Conservation (phyloP, 2,329 filamentous ascomycete genomes). For the Elsinoe batatas region DNA sequence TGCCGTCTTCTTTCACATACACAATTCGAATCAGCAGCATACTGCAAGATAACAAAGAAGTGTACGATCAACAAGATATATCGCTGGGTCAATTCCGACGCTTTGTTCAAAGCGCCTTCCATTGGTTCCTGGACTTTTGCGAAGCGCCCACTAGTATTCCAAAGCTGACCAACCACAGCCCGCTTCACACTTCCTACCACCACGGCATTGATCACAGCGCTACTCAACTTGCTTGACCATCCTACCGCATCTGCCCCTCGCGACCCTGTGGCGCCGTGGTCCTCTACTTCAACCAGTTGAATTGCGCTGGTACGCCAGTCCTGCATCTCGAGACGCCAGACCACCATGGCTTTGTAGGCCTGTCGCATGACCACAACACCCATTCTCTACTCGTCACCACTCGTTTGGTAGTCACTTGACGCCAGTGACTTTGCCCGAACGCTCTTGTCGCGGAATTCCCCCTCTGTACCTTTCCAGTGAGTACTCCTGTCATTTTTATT, state of each 20-base stretch:
- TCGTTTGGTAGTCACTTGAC: neutral
- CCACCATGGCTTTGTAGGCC: conserved; percentile 2
- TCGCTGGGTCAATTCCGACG: neutral
- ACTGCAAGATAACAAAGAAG: neutral
- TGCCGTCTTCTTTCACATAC: neutral
- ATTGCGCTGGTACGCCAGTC: neutral
- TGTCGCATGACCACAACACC: neutral
- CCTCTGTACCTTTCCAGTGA: neutral
- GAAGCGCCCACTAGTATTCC: conserved; percentile 6
- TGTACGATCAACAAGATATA: neutral
- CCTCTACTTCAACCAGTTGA: neutral
- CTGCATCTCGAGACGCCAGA: conserved; percentile 4
- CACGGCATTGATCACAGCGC: neutral
- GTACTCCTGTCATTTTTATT: neutral
- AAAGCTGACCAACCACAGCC: conserved; percentile 12
- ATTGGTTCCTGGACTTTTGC: conserved; percentile 2
- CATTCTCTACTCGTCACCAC: neutral
- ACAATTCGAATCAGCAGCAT: neutral
- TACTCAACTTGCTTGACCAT: neutral
- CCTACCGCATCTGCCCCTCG: neutral
- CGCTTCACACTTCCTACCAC: neutral
- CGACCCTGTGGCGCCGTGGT: neutral
- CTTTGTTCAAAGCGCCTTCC: neutral
- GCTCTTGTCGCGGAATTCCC: neutral
- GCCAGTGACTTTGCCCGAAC: neutral